Conservation (phyloP, 805 yeast species). For the Starmerella davenportii region DNA sequence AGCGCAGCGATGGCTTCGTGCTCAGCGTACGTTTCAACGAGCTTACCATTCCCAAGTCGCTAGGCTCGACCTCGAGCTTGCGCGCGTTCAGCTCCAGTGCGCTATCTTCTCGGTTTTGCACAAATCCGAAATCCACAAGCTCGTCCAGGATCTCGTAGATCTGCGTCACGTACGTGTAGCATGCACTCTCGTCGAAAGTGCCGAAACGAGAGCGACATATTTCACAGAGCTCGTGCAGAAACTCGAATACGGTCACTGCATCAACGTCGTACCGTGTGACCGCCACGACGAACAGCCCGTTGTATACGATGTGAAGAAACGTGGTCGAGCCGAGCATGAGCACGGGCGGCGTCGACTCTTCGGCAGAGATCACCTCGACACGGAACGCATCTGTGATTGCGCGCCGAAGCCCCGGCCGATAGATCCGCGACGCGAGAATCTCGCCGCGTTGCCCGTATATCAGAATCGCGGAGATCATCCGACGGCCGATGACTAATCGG, state of each 20-base stretch:
- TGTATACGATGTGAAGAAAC: slow-evolving; percentile 53
- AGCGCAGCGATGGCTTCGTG: slow-evolving; percentile 1
- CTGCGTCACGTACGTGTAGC: slow-evolving; percentile 47
- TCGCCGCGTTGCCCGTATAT: slow-evolving; percentile 70
- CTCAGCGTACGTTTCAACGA: slow-evolving; percentile 12
- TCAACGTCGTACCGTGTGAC: slow-evolving; percentile 82
- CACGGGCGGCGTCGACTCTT: slow-evolving; percentile 32
- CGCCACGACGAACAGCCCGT: slow-evolving; percentile 61
- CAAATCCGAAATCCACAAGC: slow-evolving; percentile 59
- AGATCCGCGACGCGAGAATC: slow-evolving; percentile 54
- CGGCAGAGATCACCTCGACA: slow-evolving; percentile 68
- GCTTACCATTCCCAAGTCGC: slow-evolving; percentile 16
- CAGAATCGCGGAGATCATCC: slow-evolving; percentile 71
- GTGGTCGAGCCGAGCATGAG: slow-evolving; percentile 85
- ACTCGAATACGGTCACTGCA: slow-evolving; percentile 63
- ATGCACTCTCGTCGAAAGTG: slow-evolving; percentile 29
- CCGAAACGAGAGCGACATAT: slow-evolving; percentile 32
- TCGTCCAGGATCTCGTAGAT: slow-evolving; percentile 68
- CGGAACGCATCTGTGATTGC: slow-evolving; percentile 76
- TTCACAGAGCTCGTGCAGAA: slow-evolving; percentile 42
- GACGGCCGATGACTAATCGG: too few species aligned
- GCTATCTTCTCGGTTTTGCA: slow-evolving; percentile 39
- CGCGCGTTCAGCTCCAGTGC: not conserved
- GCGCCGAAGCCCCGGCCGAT: slow-evolving; percentile 57
- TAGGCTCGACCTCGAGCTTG: not conserved